Evolutionary conservation across 1,284 basidiomycete species (phyloP), one percentile per base, ranked within the genome.

Genomic region (Fomitopsis schrenkii): DNA sequence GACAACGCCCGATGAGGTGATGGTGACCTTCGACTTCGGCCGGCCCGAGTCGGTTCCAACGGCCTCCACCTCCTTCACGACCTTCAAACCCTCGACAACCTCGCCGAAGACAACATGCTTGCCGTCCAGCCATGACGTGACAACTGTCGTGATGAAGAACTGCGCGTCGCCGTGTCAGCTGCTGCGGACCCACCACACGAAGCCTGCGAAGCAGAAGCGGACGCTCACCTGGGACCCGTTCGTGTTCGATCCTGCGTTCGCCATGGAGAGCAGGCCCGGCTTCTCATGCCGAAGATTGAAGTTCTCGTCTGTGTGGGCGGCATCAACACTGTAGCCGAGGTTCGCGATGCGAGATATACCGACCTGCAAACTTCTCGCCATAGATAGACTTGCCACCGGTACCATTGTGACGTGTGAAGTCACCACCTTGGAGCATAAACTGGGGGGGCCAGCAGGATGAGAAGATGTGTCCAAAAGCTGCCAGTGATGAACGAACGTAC

Each of bases 371-470:
- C 68, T 87, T 90, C 63, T 86, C 82, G 17, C 96, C 97, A 66
- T 97, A 98, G 71, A 98, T 97, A 17, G 89, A 93, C 71, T 89
- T 87, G 40, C 93, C 94, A 48, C 97, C 97, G 0, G 95, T 74
- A 26, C 73, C 72, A 56, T 69, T 68, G 55, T 68, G 68, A 50
- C 66, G 72, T 22, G 87, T 90, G 72, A 92, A 90, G 76, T 92
- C 90, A 52, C 90, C 90, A 17, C 90, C 90, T 73, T 95, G 93
- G 57, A 93, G 74, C 93, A 94, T 94, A 78, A 94, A 94, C 85
- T 89, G 65, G 2, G 59, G 59, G 38, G 19, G 26, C n/a, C 28
- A 8, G 28, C 19, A 44, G 48, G 48, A 62, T 28, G 33, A 38
- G 15, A 17, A 50, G n/a, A 58, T 15, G 30, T 22, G 4, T 14